A percentile compares a stretch with the other conserved stretches of the same genome.
Conservation (phyloP, 768 basidiomycete species). For the Hemileccinum rubropunctum region DNA sequence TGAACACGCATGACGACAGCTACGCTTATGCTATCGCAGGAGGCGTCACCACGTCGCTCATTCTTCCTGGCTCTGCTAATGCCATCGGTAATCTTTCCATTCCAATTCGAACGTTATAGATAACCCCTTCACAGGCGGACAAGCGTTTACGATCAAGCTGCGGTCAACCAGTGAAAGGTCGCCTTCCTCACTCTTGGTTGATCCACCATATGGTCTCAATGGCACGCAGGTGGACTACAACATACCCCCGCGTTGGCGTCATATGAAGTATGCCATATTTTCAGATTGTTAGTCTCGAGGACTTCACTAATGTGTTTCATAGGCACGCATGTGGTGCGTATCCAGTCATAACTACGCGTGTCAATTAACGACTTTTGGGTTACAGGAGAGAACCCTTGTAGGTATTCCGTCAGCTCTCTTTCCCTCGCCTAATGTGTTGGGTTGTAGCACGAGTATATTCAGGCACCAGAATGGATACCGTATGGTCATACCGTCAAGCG, state of each 20-base stretch:
- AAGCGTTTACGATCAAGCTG: constrained; percentile 75
- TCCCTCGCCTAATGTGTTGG: neutral
- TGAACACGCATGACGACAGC: constrained; percentile 72
- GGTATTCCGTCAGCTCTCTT: constrained; percentile 3
- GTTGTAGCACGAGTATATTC: constrained; percentile 31
- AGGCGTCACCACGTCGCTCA: constrained; percentile 69
- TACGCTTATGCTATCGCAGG: constrained; percentile 61
- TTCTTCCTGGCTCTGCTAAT: constrained; percentile 69
- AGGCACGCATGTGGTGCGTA: constrained; percentile 60
- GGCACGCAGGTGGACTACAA: constrained; percentile 31
- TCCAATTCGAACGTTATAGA: neutral
- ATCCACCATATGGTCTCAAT: constrained; percentile 62
- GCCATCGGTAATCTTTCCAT: constrained; percentile 48
- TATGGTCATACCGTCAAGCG: constrained; percentile 69
- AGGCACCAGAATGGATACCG: constrained; percentile 57
- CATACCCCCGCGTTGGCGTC: constrained; percentile 54
- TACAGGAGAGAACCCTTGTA: constrained; percentile 56
- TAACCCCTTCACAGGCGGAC: constrained; percentile 50
- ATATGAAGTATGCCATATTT: constrained; percentile 59
- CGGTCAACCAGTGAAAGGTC: constrained; percentile 70
- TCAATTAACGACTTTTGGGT: neutral
- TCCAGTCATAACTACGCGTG: constrained; percentile 15
- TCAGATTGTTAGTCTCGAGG: neutral
- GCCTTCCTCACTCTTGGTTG: constrained; percentile 64
- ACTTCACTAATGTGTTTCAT: constrained; percentile 7